Conservation (phyloP, 495 filamentous ascomycete genomes). For the Lindgomyces ingoldianus region DNA sequence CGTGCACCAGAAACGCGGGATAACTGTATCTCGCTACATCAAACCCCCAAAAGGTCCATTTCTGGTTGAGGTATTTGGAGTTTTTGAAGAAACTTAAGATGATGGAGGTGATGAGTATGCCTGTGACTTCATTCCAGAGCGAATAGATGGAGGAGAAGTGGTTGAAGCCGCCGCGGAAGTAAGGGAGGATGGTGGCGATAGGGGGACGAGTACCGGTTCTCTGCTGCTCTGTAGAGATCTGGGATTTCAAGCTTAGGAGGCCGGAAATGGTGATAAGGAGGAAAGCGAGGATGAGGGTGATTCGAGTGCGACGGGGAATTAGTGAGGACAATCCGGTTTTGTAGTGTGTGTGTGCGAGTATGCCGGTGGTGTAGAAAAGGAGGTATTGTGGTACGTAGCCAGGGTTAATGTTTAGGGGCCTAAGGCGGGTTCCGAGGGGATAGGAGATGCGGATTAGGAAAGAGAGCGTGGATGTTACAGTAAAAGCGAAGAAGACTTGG, state of each 20-base stretch:
- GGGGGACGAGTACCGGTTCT: neutral
- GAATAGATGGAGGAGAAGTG: neutral
- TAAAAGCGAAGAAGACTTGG: neutral
- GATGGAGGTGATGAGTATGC: neutral
- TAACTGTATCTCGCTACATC: slow-evolving; percentile 20
- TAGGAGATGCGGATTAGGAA: slow-evolving; percentile 3
- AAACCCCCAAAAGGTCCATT: neutral
- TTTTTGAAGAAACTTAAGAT: neutral
- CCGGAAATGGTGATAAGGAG: neutral
- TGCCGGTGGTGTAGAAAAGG: slow-evolving; percentile 13
- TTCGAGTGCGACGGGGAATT: neutral
- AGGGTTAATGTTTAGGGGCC: neutral
- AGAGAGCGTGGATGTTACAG: neutral
- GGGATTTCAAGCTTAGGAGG: neutral
- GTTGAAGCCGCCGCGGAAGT: slow-evolving; percentile 2
- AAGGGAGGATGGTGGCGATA: neutral
- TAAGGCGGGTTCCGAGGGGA: neutral
- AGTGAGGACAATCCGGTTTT: neutral
- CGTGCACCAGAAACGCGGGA: slow-evolving; percentile 19
- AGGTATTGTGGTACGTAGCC: slow-evolving; percentile 25
- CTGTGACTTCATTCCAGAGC: slow-evolving; percentile 6
- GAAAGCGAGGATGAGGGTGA: neutral
- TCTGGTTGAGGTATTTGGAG: neutral
- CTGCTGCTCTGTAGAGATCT: neutral
- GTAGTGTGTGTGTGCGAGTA: neutral